Evolutionary conservation across 208 protist species (phyloP), one percentile per base, ranked within the genome.

Genomic region (Acanthamoeba royreba): DNA sequence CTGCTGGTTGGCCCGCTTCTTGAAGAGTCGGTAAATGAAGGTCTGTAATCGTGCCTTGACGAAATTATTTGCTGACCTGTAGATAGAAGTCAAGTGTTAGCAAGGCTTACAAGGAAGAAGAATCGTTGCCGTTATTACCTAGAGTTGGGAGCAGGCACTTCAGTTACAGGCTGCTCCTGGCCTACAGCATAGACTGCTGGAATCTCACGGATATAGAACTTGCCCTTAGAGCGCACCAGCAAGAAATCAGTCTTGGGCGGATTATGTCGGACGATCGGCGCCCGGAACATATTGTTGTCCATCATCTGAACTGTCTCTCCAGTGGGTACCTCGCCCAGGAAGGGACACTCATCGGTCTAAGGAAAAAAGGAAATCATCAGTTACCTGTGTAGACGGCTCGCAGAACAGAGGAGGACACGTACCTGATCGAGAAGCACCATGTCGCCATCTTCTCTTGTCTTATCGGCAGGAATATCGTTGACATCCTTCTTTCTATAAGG

Each of bases 1-100:
- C 45, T 85, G 61, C 52, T 95, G 81, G 11, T 28, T 61, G 33
- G 93, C 92, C 28, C 31, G 69, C 43, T 95, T 92, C 61, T 92
- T 92, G 42, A 96, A 95, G 8, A 91, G 13, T 15, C 94, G 79
- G n/a, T 94, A 94, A 43, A 96, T 96, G 15, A 94, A 96, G 0
- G 93, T 88, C 42, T 95, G 92, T 2, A 96, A 19, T n/a, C 95
- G 31, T 8, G 4, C 28, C 58, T 95, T 96, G 13, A 96, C 25
- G 38, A 95, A 95, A 35, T 91, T 92, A 33, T 96, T 95, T 9
- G 93, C 63, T 28, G 47, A 79, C n/a, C n/a, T n/a, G n/a, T n/a
- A n/a, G n/a, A n/a, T n/a, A n/a, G n/a, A n/a, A n/a, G n/a, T n/a
- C n/a, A n/a, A n/a, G n/a, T n/a, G n/a, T n/a, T n/a, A n/a, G n/a